These are phyloP conservation scores for Colletotrichum sp. DNA, from an alignment of 2,329 filamentous ascomycete species.

Conservation along the genomic window DNA sequence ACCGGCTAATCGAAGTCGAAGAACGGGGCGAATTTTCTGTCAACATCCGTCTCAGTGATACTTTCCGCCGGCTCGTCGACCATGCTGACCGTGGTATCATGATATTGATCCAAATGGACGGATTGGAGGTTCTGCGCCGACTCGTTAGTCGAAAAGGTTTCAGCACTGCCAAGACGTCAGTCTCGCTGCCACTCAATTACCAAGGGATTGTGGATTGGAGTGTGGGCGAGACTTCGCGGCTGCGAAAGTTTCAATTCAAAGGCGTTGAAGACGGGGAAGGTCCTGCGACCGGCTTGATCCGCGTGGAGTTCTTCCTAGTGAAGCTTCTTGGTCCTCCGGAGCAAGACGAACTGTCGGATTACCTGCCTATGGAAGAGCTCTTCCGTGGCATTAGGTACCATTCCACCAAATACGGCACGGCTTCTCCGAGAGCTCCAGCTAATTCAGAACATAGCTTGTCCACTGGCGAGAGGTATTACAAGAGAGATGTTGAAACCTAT, in stretches of 20 bases:
- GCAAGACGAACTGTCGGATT: background rate
- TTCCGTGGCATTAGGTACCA: background rate
- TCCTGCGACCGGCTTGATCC: background rate
- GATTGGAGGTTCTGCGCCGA: background rate
- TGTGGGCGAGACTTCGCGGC: background rate
- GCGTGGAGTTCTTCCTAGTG: background rate
- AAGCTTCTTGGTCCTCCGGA: background rate
- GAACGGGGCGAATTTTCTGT: background rate
- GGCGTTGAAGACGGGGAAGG: background rate
- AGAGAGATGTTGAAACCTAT: background rate
- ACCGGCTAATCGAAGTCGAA: background rate
- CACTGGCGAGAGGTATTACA: background rate
- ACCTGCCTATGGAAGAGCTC: background rate
- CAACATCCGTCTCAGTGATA: background rate
- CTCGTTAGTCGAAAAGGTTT: background rate
- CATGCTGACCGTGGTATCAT: background rate
- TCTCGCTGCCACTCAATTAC: background rate
- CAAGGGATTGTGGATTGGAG: background rate
- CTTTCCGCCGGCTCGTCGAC: background rate
- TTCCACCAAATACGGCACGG: background rate
- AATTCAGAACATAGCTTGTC: background rate
- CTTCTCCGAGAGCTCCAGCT: background rate
- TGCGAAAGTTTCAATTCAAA: background rate
- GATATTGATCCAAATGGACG: background rate
- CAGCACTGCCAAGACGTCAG: background rate